Evolutionary conservation across 768 basidiomycete genomes (phyloP).

Genomic region (Coprinopsis marcescibilis): DNA sequence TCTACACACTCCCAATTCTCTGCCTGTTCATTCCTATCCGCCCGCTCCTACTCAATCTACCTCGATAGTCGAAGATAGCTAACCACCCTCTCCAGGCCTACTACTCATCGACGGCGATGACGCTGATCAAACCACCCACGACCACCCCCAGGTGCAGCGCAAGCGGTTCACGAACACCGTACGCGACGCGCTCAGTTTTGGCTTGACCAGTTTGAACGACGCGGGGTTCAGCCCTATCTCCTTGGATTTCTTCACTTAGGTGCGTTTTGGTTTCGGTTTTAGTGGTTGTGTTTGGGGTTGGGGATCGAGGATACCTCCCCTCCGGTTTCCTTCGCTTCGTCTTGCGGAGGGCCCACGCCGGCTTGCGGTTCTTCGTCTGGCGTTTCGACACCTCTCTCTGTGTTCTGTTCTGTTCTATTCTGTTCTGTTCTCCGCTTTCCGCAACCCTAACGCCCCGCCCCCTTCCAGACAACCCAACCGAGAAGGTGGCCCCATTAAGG

Average conservation of each 20-base stretch:
- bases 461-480: not conserved
- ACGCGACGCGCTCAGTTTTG: slow-evolving; percentile 59
- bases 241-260: slow-evolving; percentile 69
- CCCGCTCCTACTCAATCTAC: slow-evolving; percentile 2
- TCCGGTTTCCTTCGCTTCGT: too few relatives aligned
- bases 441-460: not conserved
- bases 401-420: too few relatives aligned
- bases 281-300: not conserved
- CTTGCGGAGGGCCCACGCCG: too few relatives aligned
- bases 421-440: not conserved
- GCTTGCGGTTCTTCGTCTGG: too few relatives aligned
- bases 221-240: slow-evolving; percentile 66
- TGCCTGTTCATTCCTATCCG: not conserved
- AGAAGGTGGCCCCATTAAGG: slow-evolving; percentile 42
- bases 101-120: slow-evolving; percentile 79
- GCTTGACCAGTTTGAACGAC: slow-evolving; percentile 83
- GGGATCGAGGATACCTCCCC: too few relatives aligned
- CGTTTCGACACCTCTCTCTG: too few relatives aligned
- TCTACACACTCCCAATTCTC: not conserved
- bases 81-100: slow-evolving; percentile 42
- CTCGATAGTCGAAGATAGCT: slow-evolving; percentile 46
- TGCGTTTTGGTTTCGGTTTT: slow-evolving; percentile 20
- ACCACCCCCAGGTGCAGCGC: slow-evolving; percentile 54
- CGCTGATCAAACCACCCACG: slow-evolving; percentile 56
- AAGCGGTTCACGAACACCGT: slow-evolving; percentile 57